Evolutionary conservation across 768 basidiomycete species (phyloP).

Genomic region (Rhodotorula paludigena): DNA sequence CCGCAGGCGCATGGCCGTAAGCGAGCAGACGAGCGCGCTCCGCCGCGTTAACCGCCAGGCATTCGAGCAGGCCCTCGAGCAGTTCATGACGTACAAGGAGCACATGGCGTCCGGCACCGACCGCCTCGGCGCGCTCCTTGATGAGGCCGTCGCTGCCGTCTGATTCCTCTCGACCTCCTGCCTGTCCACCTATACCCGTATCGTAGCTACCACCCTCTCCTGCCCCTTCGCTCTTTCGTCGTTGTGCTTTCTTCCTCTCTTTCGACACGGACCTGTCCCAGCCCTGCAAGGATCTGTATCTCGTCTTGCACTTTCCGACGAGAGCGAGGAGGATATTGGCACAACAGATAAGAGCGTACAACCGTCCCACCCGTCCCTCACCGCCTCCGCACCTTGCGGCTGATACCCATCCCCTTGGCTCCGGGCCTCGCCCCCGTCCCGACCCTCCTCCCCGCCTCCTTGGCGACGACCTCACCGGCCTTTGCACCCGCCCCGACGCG

Average conservation of each 20-base stretch:
- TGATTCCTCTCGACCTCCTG: too few species aligned
- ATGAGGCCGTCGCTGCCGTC: slow-evolving; percentile 10
- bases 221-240: background rate
- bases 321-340: too few species aligned
- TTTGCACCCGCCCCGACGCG: slow-evolving; percentile 3
- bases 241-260: background rate
- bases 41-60: slow-evolving; percentile 36
- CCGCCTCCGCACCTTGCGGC: background rate
- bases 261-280: too few species aligned
- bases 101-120: slow-evolving; percentile 22
- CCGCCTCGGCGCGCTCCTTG: slow-evolving; percentile 1
- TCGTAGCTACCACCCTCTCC: background rate
- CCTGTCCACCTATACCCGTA: background rate
- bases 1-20: slow-evolving; percentile 16
- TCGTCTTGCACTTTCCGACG: too few species aligned
- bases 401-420: slow-evolving; percentile 20
- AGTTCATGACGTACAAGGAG: slow-evolving; percentile 38
- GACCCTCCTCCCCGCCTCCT: slow-evolving; percentile 25
- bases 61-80: slow-evolving; percentile 33
- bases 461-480: slow-evolving; percentile 15
- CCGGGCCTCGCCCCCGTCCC: slow-evolving; percentile 31
- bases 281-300: too few species aligned
- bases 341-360: too few species aligned
- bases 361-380: background rate
- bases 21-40: slow-evolving; percentile 28